Conservation (phyloP, 352 stramenopile species). For the Pythium brachiatum region DNA sequence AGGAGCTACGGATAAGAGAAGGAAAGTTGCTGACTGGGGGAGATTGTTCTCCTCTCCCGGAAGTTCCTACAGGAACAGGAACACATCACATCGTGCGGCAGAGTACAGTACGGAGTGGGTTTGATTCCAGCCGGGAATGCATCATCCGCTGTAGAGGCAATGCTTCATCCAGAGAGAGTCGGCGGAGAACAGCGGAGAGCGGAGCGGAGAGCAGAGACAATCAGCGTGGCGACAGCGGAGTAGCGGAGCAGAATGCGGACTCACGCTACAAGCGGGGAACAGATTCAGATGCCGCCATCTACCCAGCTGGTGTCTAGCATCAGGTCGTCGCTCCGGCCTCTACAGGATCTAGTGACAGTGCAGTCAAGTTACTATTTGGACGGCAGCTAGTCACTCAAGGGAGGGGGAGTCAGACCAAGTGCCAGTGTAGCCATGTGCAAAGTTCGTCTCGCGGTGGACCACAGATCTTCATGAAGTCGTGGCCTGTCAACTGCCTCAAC, state of each 20-base stretch:
- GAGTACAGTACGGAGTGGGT: background rate
- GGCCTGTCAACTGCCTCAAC: conserved; percentile 1
- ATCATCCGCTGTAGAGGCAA: background rate
- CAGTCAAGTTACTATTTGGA: background rate
- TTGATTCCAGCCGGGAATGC: background rate
- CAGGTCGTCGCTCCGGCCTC: background rate
- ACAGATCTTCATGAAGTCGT: background rate
- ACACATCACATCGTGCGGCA: background rate
- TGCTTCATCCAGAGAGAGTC: background rate
- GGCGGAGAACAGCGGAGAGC: background rate
- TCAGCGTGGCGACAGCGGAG: background rate
- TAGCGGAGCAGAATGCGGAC: too few relatives aligned
- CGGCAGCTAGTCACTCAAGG: background rate
- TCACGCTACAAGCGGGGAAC: background rate
- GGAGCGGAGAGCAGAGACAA: background rate
- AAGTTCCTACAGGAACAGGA: background rate
- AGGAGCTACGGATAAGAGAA: background rate
- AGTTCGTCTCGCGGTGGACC: background rate
- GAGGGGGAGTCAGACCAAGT: background rate
- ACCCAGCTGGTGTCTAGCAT: conserved; percentile 2
- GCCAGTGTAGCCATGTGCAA: conserved; percentile 19
- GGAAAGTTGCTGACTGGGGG: conserved; percentile 17
- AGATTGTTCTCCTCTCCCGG: background rate
- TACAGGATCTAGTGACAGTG: background rate
- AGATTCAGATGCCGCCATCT: background rate